A percentile compares a stretch with the other conserved stretches of the same genome.
Conservation (phyloP, 1,284 basidiomycete species). For the Stygiomarasmius scandens region DNA sequence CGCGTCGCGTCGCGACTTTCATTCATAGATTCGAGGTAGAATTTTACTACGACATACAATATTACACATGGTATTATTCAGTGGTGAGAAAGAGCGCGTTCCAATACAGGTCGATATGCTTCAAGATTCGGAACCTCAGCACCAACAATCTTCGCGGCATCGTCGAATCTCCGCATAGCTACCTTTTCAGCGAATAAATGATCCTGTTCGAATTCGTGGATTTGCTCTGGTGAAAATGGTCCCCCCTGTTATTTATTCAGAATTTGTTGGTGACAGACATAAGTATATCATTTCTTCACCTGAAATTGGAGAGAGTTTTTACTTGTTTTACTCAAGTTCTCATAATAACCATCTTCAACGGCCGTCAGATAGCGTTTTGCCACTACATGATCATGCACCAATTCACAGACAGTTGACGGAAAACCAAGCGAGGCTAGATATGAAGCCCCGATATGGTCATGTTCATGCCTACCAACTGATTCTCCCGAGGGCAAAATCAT, state of each 20-base stretch:
- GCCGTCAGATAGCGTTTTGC: conserved; percentile 16
- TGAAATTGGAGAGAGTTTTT: conserved; percentile 10
- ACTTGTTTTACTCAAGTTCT: conserved; percentile 11
- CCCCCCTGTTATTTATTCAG: conserved; percentile 6
- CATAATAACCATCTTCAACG: conserved; percentile 10
- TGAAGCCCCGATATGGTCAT: conserved; percentile 8
- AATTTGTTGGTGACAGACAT: not conserved
- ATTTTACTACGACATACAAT: too few relatives aligned
- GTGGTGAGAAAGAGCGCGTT: not conserved
- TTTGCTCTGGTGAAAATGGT: conserved; percentile 6
- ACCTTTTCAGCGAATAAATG: conserved; percentile 13
- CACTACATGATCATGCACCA: conserved; percentile 14
- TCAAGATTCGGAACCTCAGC: conserved; percentile 5
- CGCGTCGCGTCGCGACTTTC: not conserved
- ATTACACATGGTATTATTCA: too few relatives aligned
- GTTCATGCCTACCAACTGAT: conserved; percentile 10
- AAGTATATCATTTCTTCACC: not conserved
- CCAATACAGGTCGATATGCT: conserved; percentile 3
- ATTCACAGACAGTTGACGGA: conserved; percentile 3
- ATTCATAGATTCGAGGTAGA: too few relatives aligned
- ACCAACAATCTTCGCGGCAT: conserved; percentile 13
- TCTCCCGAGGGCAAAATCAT: conserved; percentile 6
- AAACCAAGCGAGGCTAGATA: conserved; percentile 13
- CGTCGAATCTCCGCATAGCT: conserved; percentile 12
- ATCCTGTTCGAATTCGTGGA: conserved; percentile 9